phyloP scores from a whole-genome alignment of 768 basidiomycete species.

The Auricularia sp. region DNA sequence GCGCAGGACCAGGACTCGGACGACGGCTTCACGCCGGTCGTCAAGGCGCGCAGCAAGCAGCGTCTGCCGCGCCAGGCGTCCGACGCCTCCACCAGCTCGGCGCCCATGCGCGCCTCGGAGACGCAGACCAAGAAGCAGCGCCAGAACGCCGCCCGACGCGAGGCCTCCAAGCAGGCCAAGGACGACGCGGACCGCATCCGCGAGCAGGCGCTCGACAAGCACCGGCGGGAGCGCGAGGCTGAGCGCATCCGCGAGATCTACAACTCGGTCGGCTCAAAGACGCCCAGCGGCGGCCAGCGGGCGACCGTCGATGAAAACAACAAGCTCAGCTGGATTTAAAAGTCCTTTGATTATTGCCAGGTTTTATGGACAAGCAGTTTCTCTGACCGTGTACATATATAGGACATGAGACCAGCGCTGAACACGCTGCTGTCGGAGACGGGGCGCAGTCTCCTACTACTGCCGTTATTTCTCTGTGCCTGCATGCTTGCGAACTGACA shows the following conservation, averaged over 20 bases:
- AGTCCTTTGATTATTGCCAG: not conserved
- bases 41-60: conserved; percentile 40
- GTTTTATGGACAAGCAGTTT: no score
- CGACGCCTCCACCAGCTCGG: not conserved
- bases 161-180: conserved; percentile 47
- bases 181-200: conserved; percentile 44
- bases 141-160: conserved; percentile 34
- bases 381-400: no score
- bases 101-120: conserved; percentile 19
- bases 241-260: conserved; percentile 29
- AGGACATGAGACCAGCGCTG: no score
- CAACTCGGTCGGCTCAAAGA: not conserved
- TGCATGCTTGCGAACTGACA: no score
- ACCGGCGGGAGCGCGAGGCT: conserved; percentile 35
- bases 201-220: conserved; percentile 40
- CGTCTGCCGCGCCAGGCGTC: conserved; percentile 15
- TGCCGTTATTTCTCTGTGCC: no score
- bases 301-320: conserved; percentile 12
- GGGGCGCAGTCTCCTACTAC: no score
- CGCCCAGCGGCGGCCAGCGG: conserved; percentile 15
- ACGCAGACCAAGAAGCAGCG: conserved; percentile 57
- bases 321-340: conserved; percentile 13
- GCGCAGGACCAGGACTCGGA: conserved; percentile 32
- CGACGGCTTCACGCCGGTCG: conserved; percentile 68
- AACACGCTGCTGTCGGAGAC: no score